Evolutionary conservation across 192 early-diverging fungal genomes (phyloP).

Genomic region (Phycomyces blakesleeanus): DNA sequence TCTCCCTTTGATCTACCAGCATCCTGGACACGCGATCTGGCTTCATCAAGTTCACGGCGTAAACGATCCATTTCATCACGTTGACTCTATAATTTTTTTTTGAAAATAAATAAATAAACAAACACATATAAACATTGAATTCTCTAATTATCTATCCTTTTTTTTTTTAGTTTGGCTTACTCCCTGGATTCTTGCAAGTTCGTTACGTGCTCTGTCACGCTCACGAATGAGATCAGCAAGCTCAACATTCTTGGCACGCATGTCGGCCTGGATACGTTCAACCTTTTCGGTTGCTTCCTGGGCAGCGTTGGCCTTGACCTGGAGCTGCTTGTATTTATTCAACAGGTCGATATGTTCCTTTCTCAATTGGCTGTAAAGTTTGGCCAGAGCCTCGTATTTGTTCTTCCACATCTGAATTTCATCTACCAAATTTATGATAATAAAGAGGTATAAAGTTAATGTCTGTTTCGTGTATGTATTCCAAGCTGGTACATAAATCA

Average conservation of each 20-base stretch:
- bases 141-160: neutral
- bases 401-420: slow-evolving; percentile 95
- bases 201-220: slow-evolving; percentile 78
- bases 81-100: too few relatives aligned
- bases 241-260: slow-evolving; percentile 70
- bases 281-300: slow-evolving; percentile 81
- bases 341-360: slow-evolving; percentile 94
- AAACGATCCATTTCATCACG: slow-evolving; percentile 80
- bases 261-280: slow-evolving; percentile 72
- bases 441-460: too few relatives aligned
- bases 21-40: slow-evolving; percentile 72
- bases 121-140: too few relatives aligned
- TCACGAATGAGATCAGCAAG: slow-evolving; percentile 89
- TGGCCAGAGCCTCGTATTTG: slow-evolving; percentile 96
- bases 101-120: too few relatives aligned
- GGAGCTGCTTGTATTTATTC: slow-evolving; percentile 84
- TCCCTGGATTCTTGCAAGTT: slow-evolving; percentile 69
- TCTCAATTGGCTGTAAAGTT: slow-evolving; percentile 94
- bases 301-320: slow-evolving; percentile 75
- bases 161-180: slow-evolving; percentile 20
- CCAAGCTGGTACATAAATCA: too few relatives aligned
- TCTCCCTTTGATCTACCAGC: slow-evolving; percentile 74
- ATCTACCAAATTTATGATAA: too few relatives aligned
- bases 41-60: slow-evolving; percentile 74
- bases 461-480: too few relatives aligned